phyloP scores from a whole-genome alignment of 1,139 yeast genomes.

The Yamadazyma blattariae region DNA sequence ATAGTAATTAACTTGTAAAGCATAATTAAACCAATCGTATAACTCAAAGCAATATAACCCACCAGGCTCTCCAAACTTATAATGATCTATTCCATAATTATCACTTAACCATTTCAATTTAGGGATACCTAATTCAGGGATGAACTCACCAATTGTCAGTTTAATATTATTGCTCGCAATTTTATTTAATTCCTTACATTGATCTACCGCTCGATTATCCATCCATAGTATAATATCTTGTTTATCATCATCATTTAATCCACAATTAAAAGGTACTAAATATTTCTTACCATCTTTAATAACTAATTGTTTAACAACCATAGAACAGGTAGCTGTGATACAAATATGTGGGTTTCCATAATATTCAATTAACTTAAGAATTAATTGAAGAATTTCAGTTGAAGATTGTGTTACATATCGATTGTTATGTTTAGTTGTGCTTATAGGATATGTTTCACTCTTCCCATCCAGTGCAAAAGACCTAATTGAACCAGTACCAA shows the following conservation, averaged over 20 bases:
- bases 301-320: conserved; percentile 36
- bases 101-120: conserved; percentile 42
- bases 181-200: conserved; percentile 30
- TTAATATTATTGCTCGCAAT: conserved; percentile 11
- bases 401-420: conserved; percentile 42
- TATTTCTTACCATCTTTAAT: conserved; percentile 11
- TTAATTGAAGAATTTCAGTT: conserved; percentile 23
- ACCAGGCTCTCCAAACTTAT: conserved; percentile 7
- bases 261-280: conserved; percentile 27
- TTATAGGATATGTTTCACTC: conserved; percentile 14
- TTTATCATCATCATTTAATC: conserved; percentile 13
- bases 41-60: conserved; percentile 46
- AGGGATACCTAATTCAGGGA: conserved; percentile 59
- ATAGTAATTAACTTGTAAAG: conserved; percentile 24
- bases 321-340: conserved; percentile 53
- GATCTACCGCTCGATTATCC: conserved; percentile 45
- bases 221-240: conserved; percentile 57
- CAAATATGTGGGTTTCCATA: conserved; percentile 22
- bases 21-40: conserved; percentile 47
- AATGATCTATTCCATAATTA: conserved; percentile 9
- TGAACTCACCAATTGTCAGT: conserved; percentile 43
- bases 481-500: conserved; percentile 54
- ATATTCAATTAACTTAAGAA: conserved; percentile 6
- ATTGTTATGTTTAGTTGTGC: conserved; percentile 10
- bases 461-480: conserved; percentile 9